phyloP scores from a whole-genome alignment of 1,139 yeast species.

The Lodderomyces orthopsilosis region DNA sequence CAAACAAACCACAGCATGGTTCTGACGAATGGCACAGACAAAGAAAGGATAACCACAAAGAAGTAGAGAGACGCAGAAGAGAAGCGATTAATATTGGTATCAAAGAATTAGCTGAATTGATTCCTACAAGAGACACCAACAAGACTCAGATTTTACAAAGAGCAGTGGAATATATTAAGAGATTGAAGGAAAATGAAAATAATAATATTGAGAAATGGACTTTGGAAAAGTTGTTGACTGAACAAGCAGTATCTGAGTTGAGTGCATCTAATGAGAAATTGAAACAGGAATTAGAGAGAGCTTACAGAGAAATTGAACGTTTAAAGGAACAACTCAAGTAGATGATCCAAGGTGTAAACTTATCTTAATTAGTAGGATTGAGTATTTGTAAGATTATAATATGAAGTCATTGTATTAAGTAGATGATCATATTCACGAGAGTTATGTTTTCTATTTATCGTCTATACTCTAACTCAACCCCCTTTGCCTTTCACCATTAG shows the following conservation, averaged over 20 bases:
- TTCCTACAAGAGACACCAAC: slow-evolving; percentile 88
- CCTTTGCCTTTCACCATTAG: no score
- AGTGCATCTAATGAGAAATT: slow-evolving; percentile 26
- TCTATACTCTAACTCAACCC: no score
- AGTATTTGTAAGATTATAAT: not conserved
- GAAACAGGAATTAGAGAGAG: slow-evolving; percentile 54
- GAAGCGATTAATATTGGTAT: slow-evolving; percentile 90
- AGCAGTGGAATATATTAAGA: slow-evolving; percentile 85
- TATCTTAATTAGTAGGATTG: not conserved
- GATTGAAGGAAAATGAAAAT: slow-evolving; percentile 84
- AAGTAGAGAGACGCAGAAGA: slow-evolving; percentile 94
- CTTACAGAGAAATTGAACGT: slow-evolving; percentile 88
- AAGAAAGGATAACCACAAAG: slow-evolving; percentile 91
- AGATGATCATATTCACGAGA: no score
- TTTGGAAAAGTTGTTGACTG: slow-evolving; percentile 83
- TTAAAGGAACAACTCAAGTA: slow-evolving; percentile 53
- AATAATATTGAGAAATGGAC: slow-evolving; percentile 93
- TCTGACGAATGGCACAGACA: slow-evolving; percentile 85
- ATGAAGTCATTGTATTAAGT: not conserved
- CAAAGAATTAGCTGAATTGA: slow-evolving; percentile 72
- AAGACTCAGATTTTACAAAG: slow-evolving; percentile 86
- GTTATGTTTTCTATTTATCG: no score
- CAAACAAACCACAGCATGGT: slow-evolving; percentile 53
- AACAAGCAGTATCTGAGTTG: slow-evolving; percentile 70
- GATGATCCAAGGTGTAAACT: no score